Percentiles rank a stretch among this genome's conserved stretches.
Conservation (phyloP, 345 rosid genomes). For the Barbarea vulgaris region DNA sequence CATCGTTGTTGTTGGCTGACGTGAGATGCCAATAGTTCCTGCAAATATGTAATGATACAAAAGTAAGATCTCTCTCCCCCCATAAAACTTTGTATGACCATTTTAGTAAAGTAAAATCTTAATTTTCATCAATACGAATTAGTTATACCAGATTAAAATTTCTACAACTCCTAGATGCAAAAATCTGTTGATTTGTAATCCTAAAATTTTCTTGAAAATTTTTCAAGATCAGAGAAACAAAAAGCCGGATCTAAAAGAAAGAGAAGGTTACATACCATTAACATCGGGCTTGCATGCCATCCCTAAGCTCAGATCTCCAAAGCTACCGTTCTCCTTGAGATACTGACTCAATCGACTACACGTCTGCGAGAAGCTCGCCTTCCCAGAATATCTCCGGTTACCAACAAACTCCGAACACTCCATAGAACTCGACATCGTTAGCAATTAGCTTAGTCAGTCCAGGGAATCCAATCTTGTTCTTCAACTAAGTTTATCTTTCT, state of each 20-base stretch:
- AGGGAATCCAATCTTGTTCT: constrained; percentile 1
- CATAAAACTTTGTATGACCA: background rate
- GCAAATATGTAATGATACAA: constrained; percentile 8
- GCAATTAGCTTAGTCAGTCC: background rate
- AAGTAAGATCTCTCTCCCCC: constrained; percentile 13
- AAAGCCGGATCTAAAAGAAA: background rate
- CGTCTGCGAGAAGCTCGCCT: constrained; percentile 61
- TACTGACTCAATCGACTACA: constrained; percentile 76
- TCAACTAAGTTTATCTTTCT: background rate
- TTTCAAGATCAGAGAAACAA: background rate
- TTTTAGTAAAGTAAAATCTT: background rate
- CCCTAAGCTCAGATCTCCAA: constrained; percentile 74
- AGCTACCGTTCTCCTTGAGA: constrained; percentile 69
- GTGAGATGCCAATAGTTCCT: constrained; percentile 26
- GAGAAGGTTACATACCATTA: constrained; percentile 43
- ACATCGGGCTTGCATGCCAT: constrained; percentile 53
- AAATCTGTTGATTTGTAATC: background rate
- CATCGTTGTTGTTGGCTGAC: constrained; percentile 52
- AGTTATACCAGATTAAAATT: background rate
- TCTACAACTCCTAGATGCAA: background rate
- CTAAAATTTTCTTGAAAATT: background rate
- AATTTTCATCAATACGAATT: background rate
- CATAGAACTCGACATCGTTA: constrained; percentile 59
- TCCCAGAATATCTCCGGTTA: constrained; percentile 44
- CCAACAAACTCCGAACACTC: constrained; percentile 42